Evolutionary conservation across 768 basidiomycete species (phyloP), one percentile per base, ranked within the genome.

Genomic region (Pholiota conissans): DNA sequence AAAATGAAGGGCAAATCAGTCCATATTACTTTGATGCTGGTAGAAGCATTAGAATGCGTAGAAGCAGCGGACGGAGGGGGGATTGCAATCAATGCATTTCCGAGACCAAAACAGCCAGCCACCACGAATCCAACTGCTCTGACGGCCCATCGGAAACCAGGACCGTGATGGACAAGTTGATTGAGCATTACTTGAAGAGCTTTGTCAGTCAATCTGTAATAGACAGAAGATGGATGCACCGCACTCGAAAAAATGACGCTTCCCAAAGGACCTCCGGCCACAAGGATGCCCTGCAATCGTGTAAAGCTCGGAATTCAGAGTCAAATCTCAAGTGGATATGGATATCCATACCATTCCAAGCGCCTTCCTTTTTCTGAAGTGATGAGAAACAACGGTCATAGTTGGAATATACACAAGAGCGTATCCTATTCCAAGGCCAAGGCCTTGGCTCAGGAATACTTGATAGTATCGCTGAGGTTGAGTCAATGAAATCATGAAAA

Each of bases 191-290:
- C 40, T 42, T 5, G 3, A 18, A 42, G 22, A 22, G 56, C 59
- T 39, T 24, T 20, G 50, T 50, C 9, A 10, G 1, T 6, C 16
- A 32, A 37, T 37, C 14, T 37, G 14, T 3, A 14, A 1, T 14
- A 22, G n/a, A 42, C 20, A 22, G 18, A 42, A 7, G 27, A 28
- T 11, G 11, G 18, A 6, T 9, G n/a, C 20, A 16, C 26, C 55
- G 67, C 63, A 52, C 72, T 71, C n/a, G 73, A 69, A 52, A 69
- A 71, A n/a, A 70, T 55, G 2, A 71, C 61, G 5, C 65, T 71
- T 11, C 73, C 73, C 1, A 67, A 52, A 3, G 67, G 59, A 6
- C 79, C 81, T 3, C 79, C 79, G 1, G 79, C 78, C 42, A 71
- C 58, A 39, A 71, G 62, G 20, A 73, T 58, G 2, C 72, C 70